Evolutionary conservation across 352 stramenopile species (phyloP), one percentile per base, ranked within the genome.

Genomic region (Phytophthora palmivora): DNA sequence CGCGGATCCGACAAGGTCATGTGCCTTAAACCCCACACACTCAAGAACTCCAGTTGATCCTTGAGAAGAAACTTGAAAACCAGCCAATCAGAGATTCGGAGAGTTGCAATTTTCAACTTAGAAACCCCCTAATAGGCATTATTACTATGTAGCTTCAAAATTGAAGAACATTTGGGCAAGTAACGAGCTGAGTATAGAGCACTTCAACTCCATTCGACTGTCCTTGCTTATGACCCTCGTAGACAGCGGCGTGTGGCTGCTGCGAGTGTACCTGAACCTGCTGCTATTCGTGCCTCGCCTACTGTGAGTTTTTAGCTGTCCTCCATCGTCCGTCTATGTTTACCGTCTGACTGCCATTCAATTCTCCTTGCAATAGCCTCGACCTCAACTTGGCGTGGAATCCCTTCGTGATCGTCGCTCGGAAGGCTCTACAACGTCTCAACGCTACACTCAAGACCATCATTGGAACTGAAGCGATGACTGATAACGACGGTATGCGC

Each of bases 341-440:
- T 72, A 39, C 26, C 36, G 15, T 57, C 42, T 66, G 32, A 58
- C 34, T 57, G 34, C 55, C 58, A 68, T 33, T 58, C 48, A 60
- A 61, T 71, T 19, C 15, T 43, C 30, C 46, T 11, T 36, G 11
- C 6, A 32, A 6, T 45, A 80, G 72, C 12, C 43, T 89, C 33
- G 58, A 88, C 46, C 53, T 93, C 49, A 89, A 90, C 38, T 78
- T 76, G 60, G 26, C 75, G 46, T 93, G 76, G 66, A 93, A 93
- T 45, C 84, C 84, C 36, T 79, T 91, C 37, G 70, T 87, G 41
- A 64, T 89, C 51, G 32, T 90, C 46, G 51, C 76, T 2, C 54
- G 63, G 10, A 75, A 68, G 38, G 54, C 85, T 30, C 50, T 87
- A 12, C 42, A 69, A 36, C 72, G 55, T 2, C 52, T 72, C 6